Base-by-base conservation (phyloP, 1,139 yeast genomes). In the Suhomyces atakaporum region DNA sequence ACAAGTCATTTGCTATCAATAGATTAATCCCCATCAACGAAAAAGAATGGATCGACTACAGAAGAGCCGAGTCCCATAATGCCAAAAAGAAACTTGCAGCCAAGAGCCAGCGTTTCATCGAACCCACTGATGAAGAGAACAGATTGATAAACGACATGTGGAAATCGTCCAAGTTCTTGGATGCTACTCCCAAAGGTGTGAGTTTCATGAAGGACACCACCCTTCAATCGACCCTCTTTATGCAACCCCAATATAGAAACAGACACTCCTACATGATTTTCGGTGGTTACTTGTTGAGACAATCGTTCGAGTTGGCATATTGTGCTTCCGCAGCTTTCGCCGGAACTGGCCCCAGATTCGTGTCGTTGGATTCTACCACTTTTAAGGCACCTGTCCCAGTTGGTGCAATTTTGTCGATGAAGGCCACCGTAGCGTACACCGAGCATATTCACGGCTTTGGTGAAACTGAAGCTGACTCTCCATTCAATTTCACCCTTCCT, bases 181-280 rank as follows among this genome's bases (percentile, higher is more conserved):
- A 63, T 18, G 37, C 47, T 6, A 44, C 57, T 3, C 38, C 63
- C 34, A 57, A 64, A 35, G 73, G 75, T 47, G 59, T 81, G 33
- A 63, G 73, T 31, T 77, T 75, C 51, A 86, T 87, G 95, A 73
- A 77, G 40, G 82, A 86, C 45, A 82, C 96, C 1, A 63, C 63
- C 32, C 74, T 85, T 39, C 69, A 75, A 36, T 84, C 95, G 7
- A 86, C 96, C 5, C 72, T 82, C 50, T 81, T 89, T 62, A 90
- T 89, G 94, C 97, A 89, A 64, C 97, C 97, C 2, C 97, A 89
- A 64, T 89, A 88, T 64, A 78, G 97, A 62, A 89, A 89, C 67
- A 78, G 96, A 58, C 96, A 89, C 57, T 85, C 95, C 8, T 86
- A 84, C 62, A 88, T 89, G 90, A 86, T 89, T 35, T 89, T 89